A percentile compares a stretch with the other conserved stretches of the same genome.
Evolutionary conservation across 148 eudicot species (phyloP).

Genomic region (Rhododendron simsii): DNA sequence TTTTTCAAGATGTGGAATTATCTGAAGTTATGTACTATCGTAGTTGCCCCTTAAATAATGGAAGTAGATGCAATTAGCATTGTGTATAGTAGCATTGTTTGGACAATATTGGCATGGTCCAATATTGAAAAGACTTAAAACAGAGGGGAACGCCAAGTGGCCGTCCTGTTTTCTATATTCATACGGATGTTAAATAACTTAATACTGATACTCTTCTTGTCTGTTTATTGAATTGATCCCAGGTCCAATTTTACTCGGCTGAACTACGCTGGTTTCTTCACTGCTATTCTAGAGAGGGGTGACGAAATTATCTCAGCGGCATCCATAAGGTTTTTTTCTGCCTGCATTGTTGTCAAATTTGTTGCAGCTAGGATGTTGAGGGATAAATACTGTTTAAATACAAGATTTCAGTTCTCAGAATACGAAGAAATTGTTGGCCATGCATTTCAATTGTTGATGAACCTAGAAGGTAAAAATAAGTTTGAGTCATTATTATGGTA

Average conservation of each 20-base stretch:
- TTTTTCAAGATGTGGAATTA: neutral
- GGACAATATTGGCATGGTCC: neutral
- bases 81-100: neutral
- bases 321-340: conserved; percentile 58
- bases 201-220: neutral
- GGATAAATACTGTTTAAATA: neutral
- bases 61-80: neutral
- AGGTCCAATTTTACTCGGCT: conserved; percentile 82
- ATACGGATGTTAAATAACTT: neutral
- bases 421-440: neutral
- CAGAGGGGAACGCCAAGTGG: neutral
- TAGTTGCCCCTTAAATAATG: neutral
- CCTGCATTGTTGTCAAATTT: conserved; percentile 1
- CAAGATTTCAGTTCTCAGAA: neutral
- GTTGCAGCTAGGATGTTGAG: neutral
- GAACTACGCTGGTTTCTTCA: conserved; percentile 64
- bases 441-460: neutral
- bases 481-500: neutral
- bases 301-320: conserved; percentile 77
- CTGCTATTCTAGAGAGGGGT: conserved; percentile 75
- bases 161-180: neutral
- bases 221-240: conserved; percentile 10
- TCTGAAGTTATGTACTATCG: neutral
- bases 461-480: neutral
- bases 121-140: neutral